Base-by-base conservation (phyloP, 176 grass and related monocot species). In the Dactylis glomerata region DNA sequence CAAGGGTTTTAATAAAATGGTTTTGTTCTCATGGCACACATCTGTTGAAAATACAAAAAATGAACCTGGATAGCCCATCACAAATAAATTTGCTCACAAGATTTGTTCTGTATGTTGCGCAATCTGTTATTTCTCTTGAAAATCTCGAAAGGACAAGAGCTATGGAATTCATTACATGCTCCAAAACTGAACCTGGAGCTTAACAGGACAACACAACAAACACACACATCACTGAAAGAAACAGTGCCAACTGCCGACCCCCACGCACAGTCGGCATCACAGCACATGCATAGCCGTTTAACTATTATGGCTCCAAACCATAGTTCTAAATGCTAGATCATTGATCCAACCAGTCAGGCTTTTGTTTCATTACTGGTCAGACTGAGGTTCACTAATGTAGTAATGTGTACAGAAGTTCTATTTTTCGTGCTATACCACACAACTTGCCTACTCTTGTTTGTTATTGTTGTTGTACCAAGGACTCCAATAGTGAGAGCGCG, bases 31-130 rank as follows among this genome's bases (percentile, higher is more conserved):
- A 32, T 63, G 33, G 5, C 19, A 17, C 23, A 38, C 19, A 77
- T 77, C 30, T 34, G 28, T 24, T 30, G 15, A 81, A 89, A 49
- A 82, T 76, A 81, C 85, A 69, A 73, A 27, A 27, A 7, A 41
- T 71, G 23, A 42, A 44, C 56, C 46, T 38, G 49, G 3, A 11
- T 80, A 28, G 6, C 5, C 27, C 31, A 62, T 46, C 19, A 36
- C 3, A 54, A 52, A 45, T 46, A 10, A 15, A 55, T 54, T 47
- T 62, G 41, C 50, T 63, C 23, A 84, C 11, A 59, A 17, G 28
- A 59, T 19, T 77, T 58, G 1, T 34, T 77, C 7, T 65, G n/a
- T 31, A 78, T 5, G 7, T 74, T 41, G 17, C 24, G 51, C 14
- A 64, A 40, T 55, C 14, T 34, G 28, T 67, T 81, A 33, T 66